Percentiles rank a stretch among this genome's conserved stretches.
Conservation (phyloP, 345 rosid species). For the Syzygium aqueum region DNA sequence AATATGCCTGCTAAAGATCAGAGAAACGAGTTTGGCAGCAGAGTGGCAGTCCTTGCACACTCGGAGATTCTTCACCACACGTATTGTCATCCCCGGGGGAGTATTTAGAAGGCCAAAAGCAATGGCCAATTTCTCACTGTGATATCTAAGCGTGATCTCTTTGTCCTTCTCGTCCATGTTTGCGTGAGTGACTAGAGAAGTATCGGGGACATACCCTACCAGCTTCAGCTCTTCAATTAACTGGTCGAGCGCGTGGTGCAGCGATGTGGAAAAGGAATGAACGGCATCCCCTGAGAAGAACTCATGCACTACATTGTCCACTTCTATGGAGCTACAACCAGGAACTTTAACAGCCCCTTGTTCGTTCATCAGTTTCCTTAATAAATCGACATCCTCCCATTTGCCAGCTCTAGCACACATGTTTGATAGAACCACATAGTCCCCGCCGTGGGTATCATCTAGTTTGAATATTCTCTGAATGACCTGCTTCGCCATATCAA, state of each 20-base stretch:
- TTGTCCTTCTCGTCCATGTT: constrained; percentile 63
- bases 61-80: constrained; percentile 79
- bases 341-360: constrained; percentile 64
- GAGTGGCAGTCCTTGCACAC: constrained; percentile 86
- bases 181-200: constrained; percentile 44
- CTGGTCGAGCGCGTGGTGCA: constrained; percentile 48
- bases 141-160: constrained; percentile 62
- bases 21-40: constrained; percentile 68
- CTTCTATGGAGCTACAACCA: constrained; percentile 77
- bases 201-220: constrained; percentile 75
- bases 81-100: constrained; percentile 55
- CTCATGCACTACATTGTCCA: constrained; percentile 64
- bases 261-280: constrained; percentile 28
- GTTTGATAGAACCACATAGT: constrained; percentile 74
- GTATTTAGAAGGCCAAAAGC: constrained; percentile 69
- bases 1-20: constrained; percentile 50
- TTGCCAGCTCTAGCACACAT: constrained; percentile 55
- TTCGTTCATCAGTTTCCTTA: constrained; percentile 52
- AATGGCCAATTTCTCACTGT: constrained; percentile 82
- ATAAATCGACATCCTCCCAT: constrained; percentile 60
- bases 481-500: constrained; percentile 44
- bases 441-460: constrained; percentile 74
- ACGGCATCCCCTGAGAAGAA: constrained; percentile 77
- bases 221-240: constrained; percentile 62
- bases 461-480: constrained; percentile 44